These are phyloP conservation scores for Epichloe amarillans DNA, from an alignment of 2,329 filamentous ascomycete species.

Conservation along the genomic window DNA sequence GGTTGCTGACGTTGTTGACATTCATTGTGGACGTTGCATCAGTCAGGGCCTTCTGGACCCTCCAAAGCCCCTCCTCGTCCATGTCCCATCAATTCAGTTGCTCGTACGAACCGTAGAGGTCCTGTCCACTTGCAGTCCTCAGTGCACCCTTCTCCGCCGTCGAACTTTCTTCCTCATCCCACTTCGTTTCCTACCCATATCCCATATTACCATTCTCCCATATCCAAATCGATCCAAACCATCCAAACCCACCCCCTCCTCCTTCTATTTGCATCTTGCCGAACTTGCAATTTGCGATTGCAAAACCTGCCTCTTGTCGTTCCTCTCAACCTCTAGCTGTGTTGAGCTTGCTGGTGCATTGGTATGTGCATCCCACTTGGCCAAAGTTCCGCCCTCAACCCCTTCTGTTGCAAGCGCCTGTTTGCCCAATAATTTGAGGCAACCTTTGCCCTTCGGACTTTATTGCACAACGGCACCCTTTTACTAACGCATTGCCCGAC, in stretches of 20 bases:
- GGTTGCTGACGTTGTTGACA: no score
- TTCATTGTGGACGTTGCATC: no score
- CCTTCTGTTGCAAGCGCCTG: background rate
- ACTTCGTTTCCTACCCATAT: background rate
- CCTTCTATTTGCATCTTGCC: background rate
- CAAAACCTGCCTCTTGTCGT: background rate
- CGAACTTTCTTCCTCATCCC: constrained; percentile 2
- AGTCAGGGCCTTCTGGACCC: no score
- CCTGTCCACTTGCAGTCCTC: no score
- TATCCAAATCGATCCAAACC: background rate
- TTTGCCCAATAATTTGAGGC: background rate
- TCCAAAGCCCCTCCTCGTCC: no score
- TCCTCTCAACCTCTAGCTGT: background rate
- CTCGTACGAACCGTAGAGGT: no score
- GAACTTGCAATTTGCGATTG: constrained; percentile 4
- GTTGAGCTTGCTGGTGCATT: constrained; percentile 7
- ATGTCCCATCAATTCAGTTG: no score
- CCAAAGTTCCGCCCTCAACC: background rate
- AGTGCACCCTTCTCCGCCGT: background rate
- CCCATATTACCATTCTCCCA: background rate
- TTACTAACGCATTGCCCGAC: constrained; percentile 1
- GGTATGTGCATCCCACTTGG: constrained; percentile 5
- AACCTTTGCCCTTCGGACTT: background rate
- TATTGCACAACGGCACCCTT: background rate
- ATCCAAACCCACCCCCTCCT: background rate